phyloP scores from a whole-genome alignment of 352 stramenopile species.

The Globisporangium alternatum region DNA sequence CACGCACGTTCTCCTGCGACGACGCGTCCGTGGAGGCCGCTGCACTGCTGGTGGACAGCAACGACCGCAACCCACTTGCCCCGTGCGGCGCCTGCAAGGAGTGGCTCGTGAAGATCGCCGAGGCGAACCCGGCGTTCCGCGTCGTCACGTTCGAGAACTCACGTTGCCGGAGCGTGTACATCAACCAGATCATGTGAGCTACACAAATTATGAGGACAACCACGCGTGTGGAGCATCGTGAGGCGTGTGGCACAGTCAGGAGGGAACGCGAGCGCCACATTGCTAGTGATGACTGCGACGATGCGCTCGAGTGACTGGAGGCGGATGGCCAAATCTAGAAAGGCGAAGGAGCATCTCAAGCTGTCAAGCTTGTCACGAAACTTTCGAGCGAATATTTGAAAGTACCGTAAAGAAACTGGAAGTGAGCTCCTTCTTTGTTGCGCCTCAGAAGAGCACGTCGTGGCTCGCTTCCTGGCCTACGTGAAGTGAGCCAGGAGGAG shows the following conservation, averaged over 20 bases:
- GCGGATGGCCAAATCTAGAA: constrained; percentile 1
- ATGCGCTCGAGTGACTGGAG: background rate
- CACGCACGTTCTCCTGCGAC: constrained; percentile 80
- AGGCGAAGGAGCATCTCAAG: background rate
- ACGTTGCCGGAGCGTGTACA: constrained; percentile 91
- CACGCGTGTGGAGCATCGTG: too few species aligned
- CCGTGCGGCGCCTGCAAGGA: constrained; percentile 98
- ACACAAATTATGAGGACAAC: too few species aligned
- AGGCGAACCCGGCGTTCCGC: constrained; percentile 96
- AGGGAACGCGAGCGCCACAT: background rate
- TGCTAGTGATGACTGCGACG: constrained; percentile 1
- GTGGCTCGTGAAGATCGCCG: constrained; percentile 99
- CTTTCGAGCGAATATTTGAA: too few species aligned
- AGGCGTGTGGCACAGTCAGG: too few species aligned
- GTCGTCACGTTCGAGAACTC: constrained; percentile 97
- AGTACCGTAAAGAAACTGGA: too few species aligned
- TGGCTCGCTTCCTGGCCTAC: too few species aligned
- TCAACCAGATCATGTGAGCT: constrained; percentile 74
- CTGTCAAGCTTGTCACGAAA: too few species aligned
- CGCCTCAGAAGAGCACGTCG: too few species aligned
- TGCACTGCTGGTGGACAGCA: constrained; percentile 23
- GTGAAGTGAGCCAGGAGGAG: too few species aligned
- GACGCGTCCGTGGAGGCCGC: constrained; percentile 50
- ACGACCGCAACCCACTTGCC: constrained; percentile 94
- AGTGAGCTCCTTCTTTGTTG: too few species aligned